These are phyloP conservation scores for Tolypocladium cylindrosporum DNA, from an alignment of 2,329 filamentous ascomycete genomes.

Conservation along the genomic window DNA sequence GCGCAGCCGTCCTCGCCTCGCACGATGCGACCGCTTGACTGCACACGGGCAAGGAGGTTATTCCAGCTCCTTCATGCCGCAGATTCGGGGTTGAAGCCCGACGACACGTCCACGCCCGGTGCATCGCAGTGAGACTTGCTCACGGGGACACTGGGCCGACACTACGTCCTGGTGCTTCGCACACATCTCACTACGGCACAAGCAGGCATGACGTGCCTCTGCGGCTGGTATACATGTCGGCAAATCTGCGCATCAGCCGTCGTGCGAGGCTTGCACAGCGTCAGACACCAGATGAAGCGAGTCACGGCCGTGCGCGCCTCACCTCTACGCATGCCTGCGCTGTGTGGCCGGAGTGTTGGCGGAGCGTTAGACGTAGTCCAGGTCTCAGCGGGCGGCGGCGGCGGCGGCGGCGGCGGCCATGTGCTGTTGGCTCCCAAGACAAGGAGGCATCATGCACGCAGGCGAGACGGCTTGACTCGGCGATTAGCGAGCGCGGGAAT, in stretches of 20 bases:
- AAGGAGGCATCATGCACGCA: neutral
- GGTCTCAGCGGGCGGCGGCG: neutral
- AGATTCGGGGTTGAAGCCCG: neutral
- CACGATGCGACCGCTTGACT: neutral
- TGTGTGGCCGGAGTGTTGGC: neutral
- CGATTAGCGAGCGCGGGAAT: slow-evolving; percentile 5
- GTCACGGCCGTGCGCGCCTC: neutral
- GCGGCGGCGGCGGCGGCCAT: neutral
- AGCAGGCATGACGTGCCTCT: neutral
- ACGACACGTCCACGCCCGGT: neutral
- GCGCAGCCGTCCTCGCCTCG: neutral
- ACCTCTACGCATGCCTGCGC: neutral
- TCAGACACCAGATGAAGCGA: slow-evolving; percentile 1
- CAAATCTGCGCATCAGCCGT: neutral
- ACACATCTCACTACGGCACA: neutral
- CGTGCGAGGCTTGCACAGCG: slow-evolving; percentile 1
- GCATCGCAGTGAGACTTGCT: neutral
- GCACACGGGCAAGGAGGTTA: neutral
- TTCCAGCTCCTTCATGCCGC: neutral
- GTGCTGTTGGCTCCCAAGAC: neutral
- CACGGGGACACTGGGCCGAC: neutral
- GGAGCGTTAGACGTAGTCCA: neutral
- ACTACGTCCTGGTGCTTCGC: neutral
- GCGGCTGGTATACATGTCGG: neutral
- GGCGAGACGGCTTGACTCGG: slow-evolving; percentile 4